phyloP scores from a whole-genome alignment of 2,329 filamentous ascomycete genomes.

The Albophoma yamanashiensis region DNA sequence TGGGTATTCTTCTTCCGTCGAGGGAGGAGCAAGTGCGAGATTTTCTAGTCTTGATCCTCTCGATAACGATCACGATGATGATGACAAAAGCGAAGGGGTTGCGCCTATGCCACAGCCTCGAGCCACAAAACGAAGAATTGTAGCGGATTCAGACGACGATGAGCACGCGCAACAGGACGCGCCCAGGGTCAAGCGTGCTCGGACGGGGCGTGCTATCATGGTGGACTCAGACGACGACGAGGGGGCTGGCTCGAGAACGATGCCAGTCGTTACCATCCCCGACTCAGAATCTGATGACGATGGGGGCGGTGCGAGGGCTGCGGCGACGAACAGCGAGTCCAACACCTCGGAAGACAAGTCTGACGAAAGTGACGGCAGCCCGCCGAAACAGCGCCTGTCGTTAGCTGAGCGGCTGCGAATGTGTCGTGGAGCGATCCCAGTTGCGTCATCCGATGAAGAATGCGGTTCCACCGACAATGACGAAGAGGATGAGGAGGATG shows the following conservation, averaged over 20 bases:
- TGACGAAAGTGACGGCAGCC: slow-evolving; percentile 5
- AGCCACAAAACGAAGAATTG: slow-evolving; percentile 16
- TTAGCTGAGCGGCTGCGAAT: slow-evolving; percentile 12
- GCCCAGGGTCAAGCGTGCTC: slow-evolving; percentile 12
- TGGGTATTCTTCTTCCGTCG: slow-evolving; percentile 1
- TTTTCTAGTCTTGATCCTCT: slow-evolving; percentile 21
- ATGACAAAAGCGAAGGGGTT: not conserved
- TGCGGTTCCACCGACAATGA: slow-evolving; percentile 7
- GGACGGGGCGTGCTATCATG: slow-evolving; percentile 6
- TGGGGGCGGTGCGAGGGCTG: not conserved
- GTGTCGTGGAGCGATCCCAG: slow-evolving; percentile 8
- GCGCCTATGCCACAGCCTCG: slow-evolving; percentile 5
- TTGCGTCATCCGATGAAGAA: slow-evolving; percentile 8
- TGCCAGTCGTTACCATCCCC: not conserved
- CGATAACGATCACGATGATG: not conserved
- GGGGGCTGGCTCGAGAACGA: not conserved
- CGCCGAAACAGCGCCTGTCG: slow-evolving; percentile 7
- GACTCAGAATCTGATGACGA: slow-evolving; percentile 8
- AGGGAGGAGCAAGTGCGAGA: slow-evolving; percentile 6
- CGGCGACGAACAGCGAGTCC: not conserved
- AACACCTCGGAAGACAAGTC: slow-evolving; percentile 4
- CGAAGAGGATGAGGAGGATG: slow-evolving; percentile 8
- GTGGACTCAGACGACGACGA: slow-evolving; percentile 10
- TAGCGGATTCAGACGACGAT: slow-evolving; percentile 20
- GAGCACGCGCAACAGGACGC: slow-evolving; percentile 7